Evolutionary conservation across 202 grass and related monocot species (phyloP).

Genomic region (Panicum hallii): DNA sequence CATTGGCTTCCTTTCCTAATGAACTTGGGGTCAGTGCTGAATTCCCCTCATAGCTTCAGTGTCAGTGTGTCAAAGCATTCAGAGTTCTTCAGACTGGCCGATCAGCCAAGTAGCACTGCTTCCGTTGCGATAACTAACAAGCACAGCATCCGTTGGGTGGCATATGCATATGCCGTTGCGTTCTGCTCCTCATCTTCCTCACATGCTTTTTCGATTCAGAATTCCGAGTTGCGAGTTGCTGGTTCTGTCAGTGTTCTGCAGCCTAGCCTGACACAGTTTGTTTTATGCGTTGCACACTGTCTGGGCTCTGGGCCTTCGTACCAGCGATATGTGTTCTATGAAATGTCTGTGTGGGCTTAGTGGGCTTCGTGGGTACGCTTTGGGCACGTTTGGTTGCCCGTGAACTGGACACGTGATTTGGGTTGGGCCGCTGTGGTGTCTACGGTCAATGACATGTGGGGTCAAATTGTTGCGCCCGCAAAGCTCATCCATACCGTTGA

Average conservation of each 20-base stretch:
- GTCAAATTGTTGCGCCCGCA: neutral
- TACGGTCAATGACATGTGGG: neutral
- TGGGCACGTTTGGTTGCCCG: neutral
- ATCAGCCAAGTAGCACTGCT: neutral
- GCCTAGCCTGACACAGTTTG: no score
- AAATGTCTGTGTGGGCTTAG: neutral
- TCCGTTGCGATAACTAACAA: neutral
- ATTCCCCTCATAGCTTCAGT: neutral
- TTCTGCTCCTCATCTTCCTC: neutral
- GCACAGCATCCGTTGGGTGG: no score
- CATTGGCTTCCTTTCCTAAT: neutral
- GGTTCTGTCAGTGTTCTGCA: neutral
- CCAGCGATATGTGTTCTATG: neutral
- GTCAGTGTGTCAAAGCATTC: neutral
- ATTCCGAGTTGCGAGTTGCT: neutral
- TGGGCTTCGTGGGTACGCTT: no score
- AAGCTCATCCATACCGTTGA: neutral
- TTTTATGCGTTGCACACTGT: no score
- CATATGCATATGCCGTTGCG: no score
- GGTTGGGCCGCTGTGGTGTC: neutral
- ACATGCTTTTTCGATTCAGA: neutral
- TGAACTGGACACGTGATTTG: neutral
- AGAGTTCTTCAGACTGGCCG: neutral
- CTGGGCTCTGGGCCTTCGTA: no score
- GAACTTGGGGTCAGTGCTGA: neutral